Conservation (phyloP, 2,329 filamentous ascomycete species). For the Microcera coccophila region DNA sequence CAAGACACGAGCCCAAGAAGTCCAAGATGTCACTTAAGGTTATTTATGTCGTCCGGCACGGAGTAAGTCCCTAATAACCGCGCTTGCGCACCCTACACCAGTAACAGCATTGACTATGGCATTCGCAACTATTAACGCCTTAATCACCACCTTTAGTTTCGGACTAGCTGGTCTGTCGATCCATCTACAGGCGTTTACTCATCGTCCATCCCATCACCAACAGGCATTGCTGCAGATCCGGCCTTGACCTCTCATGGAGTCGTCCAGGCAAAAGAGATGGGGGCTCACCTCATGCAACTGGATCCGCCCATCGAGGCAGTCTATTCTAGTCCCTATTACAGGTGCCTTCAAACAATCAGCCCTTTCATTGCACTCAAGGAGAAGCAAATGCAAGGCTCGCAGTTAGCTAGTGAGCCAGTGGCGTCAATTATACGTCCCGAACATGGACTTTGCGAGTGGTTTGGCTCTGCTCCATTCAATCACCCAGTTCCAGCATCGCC, state of each 20-base stretch:
- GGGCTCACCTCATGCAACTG: constrained; percentile 56
- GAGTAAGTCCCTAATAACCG: constrained; percentile 50
- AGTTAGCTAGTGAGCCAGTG: constrained; percentile 10
- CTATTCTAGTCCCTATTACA: constrained; percentile 83
- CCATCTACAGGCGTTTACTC: constrained; percentile 74
- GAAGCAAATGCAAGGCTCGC: constrained; percentile 14
- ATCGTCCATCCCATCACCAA: constrained; percentile 71
- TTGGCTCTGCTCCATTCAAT: constrained; percentile 77
- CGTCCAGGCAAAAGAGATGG: constrained; percentile 76
- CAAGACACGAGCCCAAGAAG: neutral
- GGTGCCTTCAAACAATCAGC: constrained; percentile 78
- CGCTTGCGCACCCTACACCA: neutral
- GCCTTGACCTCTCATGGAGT: constrained; percentile 84
- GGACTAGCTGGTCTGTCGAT: constrained; percentile 85
- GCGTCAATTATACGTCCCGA: constrained; percentile 50
- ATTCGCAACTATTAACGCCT: neutral
- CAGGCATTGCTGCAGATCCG: constrained; percentile 82
- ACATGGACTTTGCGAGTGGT: constrained; percentile 76
- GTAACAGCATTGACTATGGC: neutral
- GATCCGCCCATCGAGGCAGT: constrained; percentile 68
- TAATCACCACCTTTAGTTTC: constrained; percentile 59
- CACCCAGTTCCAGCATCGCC: constrained; percentile 74
- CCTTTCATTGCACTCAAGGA: constrained; percentile 57
- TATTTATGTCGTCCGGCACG: constrained; percentile 72
- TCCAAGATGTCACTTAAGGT: constrained; percentile 59